Base-by-base conservation (phyloP, 139 green algal species). In the Pycnococcus provasolii region DNA sequence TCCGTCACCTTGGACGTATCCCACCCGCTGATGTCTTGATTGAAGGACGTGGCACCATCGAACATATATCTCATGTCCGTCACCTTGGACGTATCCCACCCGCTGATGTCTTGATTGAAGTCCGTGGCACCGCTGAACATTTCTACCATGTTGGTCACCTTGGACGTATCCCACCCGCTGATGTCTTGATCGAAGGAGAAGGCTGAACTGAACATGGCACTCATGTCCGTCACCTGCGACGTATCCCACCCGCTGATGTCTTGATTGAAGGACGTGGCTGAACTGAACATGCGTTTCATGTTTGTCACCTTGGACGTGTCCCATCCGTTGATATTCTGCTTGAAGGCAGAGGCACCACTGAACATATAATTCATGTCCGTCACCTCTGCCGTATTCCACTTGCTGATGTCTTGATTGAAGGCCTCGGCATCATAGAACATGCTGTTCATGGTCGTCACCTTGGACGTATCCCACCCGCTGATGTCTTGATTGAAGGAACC, bases 31-130 rank as follows among this genome's bases (percentile, higher is more conserved):
- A 64, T 64, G 4, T 5, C 58, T 48, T 5, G 3, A 42, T 64
- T 64, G n/a, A 64, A 64, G 15, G n/a, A 41, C 26, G 11, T 64
- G 9, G 26, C n/a, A 6, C n/a, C 9, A 3, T 64, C 6, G 48
- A 64, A 64, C 47, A 67, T 68, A n/a, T n/a, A n/a, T n/a, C n/a
- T n/a, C 62, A 68, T 65, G n/a, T 67, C 53, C 6, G 50, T 68
- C 4, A 67, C 62, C 45, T 7, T 13, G 5, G n/a, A 11, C 50
- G 43, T 68, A 1, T 68, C 1, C 62, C 62, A 68, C 11, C 4
- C n/a, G 37, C 4, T 46, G 6, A 64, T 7, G 8, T 46, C 4
- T 3, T 3, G 8, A 15, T 64, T 64, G 26, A 46, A 45, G 6
- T 5, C 5, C 6, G n/a, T 46, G 3, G 26, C 58, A 2, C 58